Evolutionary conservation across 225 moss, liverwort and hornwort genomes (phyloP).

Genomic region (Physcomitrellopsis africana): DNA sequence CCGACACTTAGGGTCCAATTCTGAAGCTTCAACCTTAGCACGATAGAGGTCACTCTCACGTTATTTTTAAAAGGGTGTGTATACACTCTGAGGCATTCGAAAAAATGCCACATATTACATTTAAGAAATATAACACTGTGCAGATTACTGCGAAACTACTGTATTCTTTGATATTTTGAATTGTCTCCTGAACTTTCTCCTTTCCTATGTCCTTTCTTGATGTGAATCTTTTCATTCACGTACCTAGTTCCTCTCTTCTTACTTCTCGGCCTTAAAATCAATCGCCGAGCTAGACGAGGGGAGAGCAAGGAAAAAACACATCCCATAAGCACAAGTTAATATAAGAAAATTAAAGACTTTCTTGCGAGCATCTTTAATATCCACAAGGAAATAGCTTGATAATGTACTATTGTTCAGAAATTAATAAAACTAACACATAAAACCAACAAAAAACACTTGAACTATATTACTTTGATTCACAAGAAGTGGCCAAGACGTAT

Average conservation of each 20-base stretch:
- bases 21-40: neutral
- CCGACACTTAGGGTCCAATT: neutral
- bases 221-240: neutral
- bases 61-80: neutral
- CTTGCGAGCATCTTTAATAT: neutral
- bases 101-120: conserved; percentile 28
- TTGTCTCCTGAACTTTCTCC: neutral
- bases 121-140: neutral
- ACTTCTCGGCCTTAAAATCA: conserved; percentile 56
- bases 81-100: neutral
- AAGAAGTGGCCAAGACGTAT: neutral
- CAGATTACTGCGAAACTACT: neutral
- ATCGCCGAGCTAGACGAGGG: conserved; percentile 63
- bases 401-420: neutral
- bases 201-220: neutral
- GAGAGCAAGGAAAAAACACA: neutral
- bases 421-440: neutral
- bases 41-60: neutral
- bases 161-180: neutral
- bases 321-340: conserved; percentile 16
- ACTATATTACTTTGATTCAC: too few species aligned
- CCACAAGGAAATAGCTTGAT: neutral
- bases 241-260: conserved; percentile 24
- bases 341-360: neutral
- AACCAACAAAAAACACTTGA: neutral